Percentiles rank a stretch among this genome's conserved stretches.
These are phyloP conservation scores for Talaromyces amestolkiae DNA, from an alignment of 2,329 filamentous ascomycete species.

Conservation along the genomic window DNA sequence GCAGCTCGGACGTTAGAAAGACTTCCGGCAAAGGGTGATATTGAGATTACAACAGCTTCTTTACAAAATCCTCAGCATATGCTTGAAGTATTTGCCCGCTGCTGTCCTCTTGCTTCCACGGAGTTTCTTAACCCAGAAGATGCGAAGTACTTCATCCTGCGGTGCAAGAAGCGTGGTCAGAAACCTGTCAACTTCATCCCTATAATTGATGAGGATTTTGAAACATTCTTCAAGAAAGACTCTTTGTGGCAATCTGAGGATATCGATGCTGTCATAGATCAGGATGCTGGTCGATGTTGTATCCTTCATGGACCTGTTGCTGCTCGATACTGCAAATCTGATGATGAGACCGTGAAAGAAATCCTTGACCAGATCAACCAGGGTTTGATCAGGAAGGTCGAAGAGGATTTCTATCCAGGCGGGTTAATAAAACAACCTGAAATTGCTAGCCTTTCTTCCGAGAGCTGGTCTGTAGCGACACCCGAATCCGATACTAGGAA, in stretches of 20 bases:
- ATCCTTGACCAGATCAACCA: conserved; percentile 90
- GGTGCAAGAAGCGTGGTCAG: conserved; percentile 86
- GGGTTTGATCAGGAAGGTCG: not conserved
- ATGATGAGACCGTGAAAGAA: conserved; percentile 91
- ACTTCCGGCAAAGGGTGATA: not conserved
- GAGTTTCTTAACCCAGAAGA: conserved; percentile 4
- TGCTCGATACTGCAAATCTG: conserved; percentile 80
- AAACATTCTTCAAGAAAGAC: conserved; percentile 99
- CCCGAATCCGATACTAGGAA: not conserved
- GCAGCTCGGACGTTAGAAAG: conserved; percentile 88
- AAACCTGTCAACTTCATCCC: conserved; percentile 97
- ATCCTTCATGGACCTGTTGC: conserved; percentile 96
- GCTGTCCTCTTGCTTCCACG: not conserved
- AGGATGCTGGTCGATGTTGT: conserved; percentile 93
- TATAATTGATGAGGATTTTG: conserved; percentile 88
- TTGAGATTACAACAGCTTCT: not conserved
- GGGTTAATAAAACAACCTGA: not conserved
- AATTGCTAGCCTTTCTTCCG: not conserved
- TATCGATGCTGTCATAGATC: conserved; percentile 86
- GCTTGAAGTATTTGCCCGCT: not conserved
- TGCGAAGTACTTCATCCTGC: conserved; percentile 71
- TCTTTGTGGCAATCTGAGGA: conserved; percentile 99
- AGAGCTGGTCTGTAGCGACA: not conserved
- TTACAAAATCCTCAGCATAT: not conserved
- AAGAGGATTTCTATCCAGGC: not conserved